Evolutionary conservation across 1,284 basidiomycete genomes (phyloP).

Genomic region (Papiliotrema flavescens): DNA sequence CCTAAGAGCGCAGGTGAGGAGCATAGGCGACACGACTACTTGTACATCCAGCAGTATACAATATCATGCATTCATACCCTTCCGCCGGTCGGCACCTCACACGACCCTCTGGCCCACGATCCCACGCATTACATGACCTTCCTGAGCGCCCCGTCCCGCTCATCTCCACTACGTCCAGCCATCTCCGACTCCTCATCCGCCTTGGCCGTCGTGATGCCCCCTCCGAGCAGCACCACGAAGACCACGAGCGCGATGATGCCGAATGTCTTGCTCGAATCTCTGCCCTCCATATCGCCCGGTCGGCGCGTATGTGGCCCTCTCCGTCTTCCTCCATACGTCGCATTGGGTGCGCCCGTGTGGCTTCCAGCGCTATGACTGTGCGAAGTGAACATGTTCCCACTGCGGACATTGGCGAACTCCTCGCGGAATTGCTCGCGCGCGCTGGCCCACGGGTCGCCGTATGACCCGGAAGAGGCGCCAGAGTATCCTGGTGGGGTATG

Average conservation of each 20-base stretch:
- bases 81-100: background rate
- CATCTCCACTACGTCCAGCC: background rate
- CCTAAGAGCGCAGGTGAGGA: background rate
- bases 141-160: background rate
- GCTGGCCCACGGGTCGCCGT: conserved; percentile 3
- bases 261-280: background rate
- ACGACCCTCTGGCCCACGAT: background rate
- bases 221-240: conserved; percentile 7
- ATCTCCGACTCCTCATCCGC: conserved; percentile 9
- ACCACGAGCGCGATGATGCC: conserved; percentile 1
- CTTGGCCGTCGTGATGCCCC: conserved; percentile 2
- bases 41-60: background rate
- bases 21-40: background rate
- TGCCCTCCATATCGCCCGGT: background rate
- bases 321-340: too few relatives aligned
- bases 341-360: background rate
- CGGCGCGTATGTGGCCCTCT: too few relatives aligned
- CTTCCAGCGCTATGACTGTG: background rate
- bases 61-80: conserved; percentile 20
- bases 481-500: conserved; percentile 16
- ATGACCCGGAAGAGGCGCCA: background rate
- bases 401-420: conserved; percentile 6
- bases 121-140: background rate
- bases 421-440: conserved; percentile 9
- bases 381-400: background rate